phyloP scores from a whole-genome alignment of 108 stramenopile species.

The Cyclostephanos invisitatus region DNA sequence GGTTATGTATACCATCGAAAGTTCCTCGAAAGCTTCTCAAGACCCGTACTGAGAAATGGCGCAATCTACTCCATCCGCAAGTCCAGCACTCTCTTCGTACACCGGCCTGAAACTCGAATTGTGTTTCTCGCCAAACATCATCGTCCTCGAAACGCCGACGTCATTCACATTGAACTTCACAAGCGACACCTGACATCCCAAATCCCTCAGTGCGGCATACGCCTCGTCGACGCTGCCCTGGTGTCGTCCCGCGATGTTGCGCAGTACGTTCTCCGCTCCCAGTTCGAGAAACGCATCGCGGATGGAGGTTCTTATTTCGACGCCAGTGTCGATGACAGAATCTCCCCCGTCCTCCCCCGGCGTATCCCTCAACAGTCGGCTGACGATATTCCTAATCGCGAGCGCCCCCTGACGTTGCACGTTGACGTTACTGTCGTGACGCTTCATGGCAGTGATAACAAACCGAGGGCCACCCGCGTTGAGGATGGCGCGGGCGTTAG shows the following conservation, averaged over 20 bases:
- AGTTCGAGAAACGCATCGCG: slow-evolving; percentile 65
- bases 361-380: slow-evolving; percentile 48
- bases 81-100: slow-evolving; percentile 36
- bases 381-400: slow-evolving; percentile 84
- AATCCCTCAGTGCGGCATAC: slow-evolving; percentile 88
- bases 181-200: slow-evolving; percentile 67
- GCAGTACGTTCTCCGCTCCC: slow-evolving; percentile 75
- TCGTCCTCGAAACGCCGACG: slow-evolving; percentile 12
- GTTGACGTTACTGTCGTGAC: slow-evolving; percentile 55
- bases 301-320: slow-evolving; percentile 27
- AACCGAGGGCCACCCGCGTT: slow-evolving; percentile 44
- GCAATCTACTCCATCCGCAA: slow-evolving; percentile 33
- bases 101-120: slow-evolving; percentile 52
- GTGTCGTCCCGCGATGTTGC: slow-evolving; percentile 67
- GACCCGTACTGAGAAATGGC: slow-evolving; percentile 30
- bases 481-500: slow-evolving; percentile 69
- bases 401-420: slow-evolving; percentile 87
- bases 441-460: slow-evolving; percentile 72
- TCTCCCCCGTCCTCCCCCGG: slow-evolving; percentile 2
- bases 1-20: background rate
- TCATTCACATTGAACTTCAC: slow-evolving; percentile 54
- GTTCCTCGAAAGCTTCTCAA: slow-evolving; percentile 2
- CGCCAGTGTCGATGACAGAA: slow-evolving; percentile 4
- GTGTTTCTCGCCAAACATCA: slow-evolving; percentile 58
- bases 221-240: slow-evolving; percentile 89